These are phyloP conservation scores for Coriaria nepalensis DNA, from an alignment of 306 rosid genomes.

Conservation along the genomic window DNA sequence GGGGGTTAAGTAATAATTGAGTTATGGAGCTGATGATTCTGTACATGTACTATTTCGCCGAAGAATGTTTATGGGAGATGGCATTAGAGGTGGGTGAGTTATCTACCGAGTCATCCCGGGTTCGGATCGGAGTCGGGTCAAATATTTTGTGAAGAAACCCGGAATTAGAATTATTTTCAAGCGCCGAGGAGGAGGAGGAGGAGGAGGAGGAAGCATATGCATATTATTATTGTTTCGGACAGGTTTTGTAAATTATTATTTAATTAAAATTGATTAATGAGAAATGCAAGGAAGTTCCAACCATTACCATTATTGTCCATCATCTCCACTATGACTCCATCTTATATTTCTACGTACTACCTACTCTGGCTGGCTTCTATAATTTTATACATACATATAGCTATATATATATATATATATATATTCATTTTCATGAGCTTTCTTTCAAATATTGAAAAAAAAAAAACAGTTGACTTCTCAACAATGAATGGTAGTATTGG, in stretches of 20 bases:
- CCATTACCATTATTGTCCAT: too few species aligned
- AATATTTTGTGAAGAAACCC: background rate
- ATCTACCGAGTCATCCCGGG: conserved; percentile 79
- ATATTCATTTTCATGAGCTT: too few species aligned
- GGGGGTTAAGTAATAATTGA: background rate
- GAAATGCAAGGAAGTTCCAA: conserved; percentile 13
- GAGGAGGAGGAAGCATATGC: background rate
- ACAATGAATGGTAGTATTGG: too few species aligned
- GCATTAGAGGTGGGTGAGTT: conserved; percentile 32
- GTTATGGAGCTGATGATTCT: conserved; percentile 11
- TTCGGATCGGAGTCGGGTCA: conserved; percentile 33
- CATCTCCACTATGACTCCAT: too few species aligned
- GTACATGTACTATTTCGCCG: conserved; percentile 17
- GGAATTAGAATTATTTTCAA: background rate
- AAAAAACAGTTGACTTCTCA: too few species aligned
- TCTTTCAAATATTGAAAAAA: too few species aligned
- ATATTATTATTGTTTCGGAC: background rate
- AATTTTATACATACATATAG: too few species aligned
- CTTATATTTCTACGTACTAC: too few species aligned
- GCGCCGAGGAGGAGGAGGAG: conserved; percentile 11
- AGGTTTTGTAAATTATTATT: conserved; percentile 25
- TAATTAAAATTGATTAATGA: conserved; percentile 25
- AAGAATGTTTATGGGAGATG: conserved; percentile 55
- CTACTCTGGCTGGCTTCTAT: too few species aligned
- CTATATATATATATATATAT: too few species aligned